Percentiles rank a stretch among this genome's conserved stretches.
phyloP scores from a whole-genome alignment of 139 green algal genomes.

The Zygnema cylindricum region DNA sequence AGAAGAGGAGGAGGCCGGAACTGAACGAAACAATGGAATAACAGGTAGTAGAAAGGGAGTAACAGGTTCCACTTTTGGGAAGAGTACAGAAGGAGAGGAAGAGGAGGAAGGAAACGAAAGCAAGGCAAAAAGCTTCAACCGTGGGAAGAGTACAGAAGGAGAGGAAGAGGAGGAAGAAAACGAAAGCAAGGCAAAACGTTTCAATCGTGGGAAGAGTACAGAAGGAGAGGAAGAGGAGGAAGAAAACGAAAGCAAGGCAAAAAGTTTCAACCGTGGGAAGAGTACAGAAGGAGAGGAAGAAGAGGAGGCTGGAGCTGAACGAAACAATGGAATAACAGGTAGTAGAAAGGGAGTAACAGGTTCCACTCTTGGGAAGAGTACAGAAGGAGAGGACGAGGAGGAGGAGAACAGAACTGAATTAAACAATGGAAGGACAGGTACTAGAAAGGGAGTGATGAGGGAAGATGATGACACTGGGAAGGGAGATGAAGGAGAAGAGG shows the following conservation, averaged over 20 bases:
- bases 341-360: background rate
- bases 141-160: background rate
- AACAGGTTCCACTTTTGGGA: background rate
- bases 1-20: background rate
- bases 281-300: too few species aligned
- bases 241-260: background rate
- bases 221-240: background rate
- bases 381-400: too few species aligned
- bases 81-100: background rate
- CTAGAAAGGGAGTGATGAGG: background rate
- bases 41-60: background rate
- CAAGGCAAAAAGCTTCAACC: background rate
- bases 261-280: background rate
- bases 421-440: background rate
- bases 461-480: background rate
- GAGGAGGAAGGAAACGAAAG: background rate
- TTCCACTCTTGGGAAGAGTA: background rate
- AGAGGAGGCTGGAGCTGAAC: background rate
- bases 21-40: background rate
- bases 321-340: background rate
- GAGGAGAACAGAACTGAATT: too few species aligned
- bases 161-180: background rate
- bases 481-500: constrained; percentile 2
- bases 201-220: background rate
- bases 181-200: too few species aligned